Conservation (phyloP, 208 protist genomes). For the Ichthyophonus hoferi region DNA sequence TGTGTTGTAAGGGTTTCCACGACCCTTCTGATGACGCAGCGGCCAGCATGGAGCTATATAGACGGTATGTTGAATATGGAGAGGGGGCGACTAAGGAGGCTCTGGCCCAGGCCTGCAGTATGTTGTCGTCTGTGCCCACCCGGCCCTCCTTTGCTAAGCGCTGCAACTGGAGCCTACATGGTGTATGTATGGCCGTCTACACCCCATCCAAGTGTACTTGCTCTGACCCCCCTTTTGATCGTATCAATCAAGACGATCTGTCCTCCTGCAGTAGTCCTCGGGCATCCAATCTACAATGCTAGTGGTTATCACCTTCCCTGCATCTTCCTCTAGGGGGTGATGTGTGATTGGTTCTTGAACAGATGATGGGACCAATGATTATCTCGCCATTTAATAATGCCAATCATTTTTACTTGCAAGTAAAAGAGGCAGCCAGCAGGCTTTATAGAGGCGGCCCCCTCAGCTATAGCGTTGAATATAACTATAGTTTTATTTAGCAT, state of each 20-base stretch:
- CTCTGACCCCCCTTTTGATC: background rate
- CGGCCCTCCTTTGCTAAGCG: slow-evolving; percentile 17
- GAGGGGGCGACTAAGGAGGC: background rate
- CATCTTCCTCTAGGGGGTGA: too few relatives aligned
- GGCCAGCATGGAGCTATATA: slow-evolving; percentile 11
- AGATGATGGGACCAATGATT: too few relatives aligned
- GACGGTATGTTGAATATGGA: background rate
- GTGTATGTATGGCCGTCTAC: background rate
- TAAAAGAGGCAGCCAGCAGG: too few relatives aligned
- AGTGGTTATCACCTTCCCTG: too few relatives aligned
- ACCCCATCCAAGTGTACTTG: slow-evolving; percentile 15
- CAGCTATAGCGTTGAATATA: too few relatives aligned
- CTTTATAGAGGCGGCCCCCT: too few relatives aligned
- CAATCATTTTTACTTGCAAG: too few relatives aligned
- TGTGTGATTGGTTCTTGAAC: too few relatives aligned
- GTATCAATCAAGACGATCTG: background rate
- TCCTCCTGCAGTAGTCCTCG: too few relatives aligned
- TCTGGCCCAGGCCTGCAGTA: background rate
- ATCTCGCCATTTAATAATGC: too few relatives aligned
- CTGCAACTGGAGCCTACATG: background rate
- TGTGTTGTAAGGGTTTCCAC: slow-evolving; percentile 6
- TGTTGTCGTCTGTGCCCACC: background rate
- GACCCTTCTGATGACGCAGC: slow-evolving; percentile 21
- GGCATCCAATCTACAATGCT: too few relatives aligned
- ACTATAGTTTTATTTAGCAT: too few relatives aligned